These are phyloP conservation scores for Cercospora zeae-maydis DNA, from an alignment of 2,329 filamentous ascomycete species.

Conservation along the genomic window DNA sequence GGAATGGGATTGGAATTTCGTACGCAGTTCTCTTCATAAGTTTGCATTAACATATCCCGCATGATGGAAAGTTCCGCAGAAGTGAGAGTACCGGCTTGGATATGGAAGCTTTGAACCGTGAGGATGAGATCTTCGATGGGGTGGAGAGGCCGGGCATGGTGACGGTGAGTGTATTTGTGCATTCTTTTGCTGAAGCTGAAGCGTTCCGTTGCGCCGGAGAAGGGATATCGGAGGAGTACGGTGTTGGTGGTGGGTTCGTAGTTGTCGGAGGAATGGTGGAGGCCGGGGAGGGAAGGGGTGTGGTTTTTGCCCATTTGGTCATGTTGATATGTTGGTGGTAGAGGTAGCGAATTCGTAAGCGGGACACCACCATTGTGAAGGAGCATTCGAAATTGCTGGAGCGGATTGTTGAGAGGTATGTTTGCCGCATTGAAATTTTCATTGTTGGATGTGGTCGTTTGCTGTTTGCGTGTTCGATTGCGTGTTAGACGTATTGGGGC, in stretches of 20 bases:
- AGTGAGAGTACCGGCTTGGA: neutral
- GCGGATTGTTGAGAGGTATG: neutral
- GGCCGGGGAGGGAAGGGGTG: neutral
- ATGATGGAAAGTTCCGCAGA: neutral
- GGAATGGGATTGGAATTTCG: too few species aligned
- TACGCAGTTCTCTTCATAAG: neutral
- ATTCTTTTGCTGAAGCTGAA: slow-evolving; percentile 10
- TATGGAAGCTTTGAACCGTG: slow-evolving; percentile 9
- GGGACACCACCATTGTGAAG: neutral
- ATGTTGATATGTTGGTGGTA: neutral
- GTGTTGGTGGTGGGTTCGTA: slow-evolving; percentile 4
- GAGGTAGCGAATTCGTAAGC: too few species aligned
- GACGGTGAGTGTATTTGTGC: slow-evolving; percentile 3
- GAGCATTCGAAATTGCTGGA: neutral
- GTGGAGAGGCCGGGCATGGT: slow-evolving; percentile 6
- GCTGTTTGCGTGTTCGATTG: neutral
- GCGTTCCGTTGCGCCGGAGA: neutral
- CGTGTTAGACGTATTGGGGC: neutral
- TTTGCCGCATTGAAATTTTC: neutral
- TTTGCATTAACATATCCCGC: neutral
- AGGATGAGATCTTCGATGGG: slow-evolving; percentile 10
- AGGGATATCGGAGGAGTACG: slow-evolving; percentile 9
- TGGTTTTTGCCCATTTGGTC: neutral
- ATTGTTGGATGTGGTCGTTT: neutral
- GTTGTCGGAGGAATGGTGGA: slow-evolving; percentile 15